Evolutionary conservation across 768 basidiomycete species (phyloP), one percentile per base, ranked within the genome.

Genomic region (Leccinum variicolor): DNA sequence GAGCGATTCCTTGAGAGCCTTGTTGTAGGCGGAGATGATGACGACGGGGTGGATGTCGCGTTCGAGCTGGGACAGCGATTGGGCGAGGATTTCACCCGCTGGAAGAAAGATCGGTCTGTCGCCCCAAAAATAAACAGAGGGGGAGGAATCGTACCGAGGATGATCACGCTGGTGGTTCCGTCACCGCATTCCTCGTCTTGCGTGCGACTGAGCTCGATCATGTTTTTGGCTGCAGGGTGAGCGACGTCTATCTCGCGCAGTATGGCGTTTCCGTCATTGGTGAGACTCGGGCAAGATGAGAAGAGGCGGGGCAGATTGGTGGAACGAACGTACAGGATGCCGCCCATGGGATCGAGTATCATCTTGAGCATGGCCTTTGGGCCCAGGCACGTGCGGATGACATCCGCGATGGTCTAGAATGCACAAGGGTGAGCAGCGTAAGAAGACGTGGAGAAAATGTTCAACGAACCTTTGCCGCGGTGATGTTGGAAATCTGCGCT

Each of bases 101-200:
- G 62, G 34, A 17, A 2, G 6, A 3, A 29, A 0, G 25, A 59
- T 3, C 54, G 41, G 15, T 0, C 19, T 13, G 2, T 5, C 3
- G 10, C 9, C 34, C 1, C 15, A 3, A 2, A 28, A 25, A 50
- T 2, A 14, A 1, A n/a, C 11, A 3, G 4, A 4, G n/a, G 39
- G 45, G 49, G n/a, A 41, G 8, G 11, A 50, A 2, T 64, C 82
- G 65, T 67, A 95, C 95, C 95, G 15, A 98, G 82, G 67, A 98
- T 97, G 76, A 99, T 97, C 50, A 98, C 96, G 67, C 91, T 94
- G 13, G 96, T 99, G 23, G 97, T 99, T 57, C 96, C 97, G 74
- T 98, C 97, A 49, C 96, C 97, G 63, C 97, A 97, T 69, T 98
- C 97, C 76, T 98, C 97, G 66, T 98, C 97, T 73, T 98, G 97